phyloP scores from a whole-genome alignment of 2,329 filamentous ascomycete genomes.

The Cladosporium sp. region DNA sequence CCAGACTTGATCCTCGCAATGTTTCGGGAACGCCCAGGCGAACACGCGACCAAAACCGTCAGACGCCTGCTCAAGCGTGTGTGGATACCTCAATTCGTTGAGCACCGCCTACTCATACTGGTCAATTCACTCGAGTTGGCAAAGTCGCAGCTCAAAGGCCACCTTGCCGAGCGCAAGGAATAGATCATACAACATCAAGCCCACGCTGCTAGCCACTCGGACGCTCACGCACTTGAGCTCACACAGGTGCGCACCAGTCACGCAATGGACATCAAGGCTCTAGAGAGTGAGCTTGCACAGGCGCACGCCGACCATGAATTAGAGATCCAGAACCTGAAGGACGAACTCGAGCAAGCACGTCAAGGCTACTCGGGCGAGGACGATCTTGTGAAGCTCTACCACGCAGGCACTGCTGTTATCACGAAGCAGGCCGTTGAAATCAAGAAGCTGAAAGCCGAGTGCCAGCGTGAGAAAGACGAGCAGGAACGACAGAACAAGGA shows the following conservation, averaged over 20 bases:
- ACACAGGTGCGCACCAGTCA: not conserved
- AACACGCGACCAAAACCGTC: not conserved
- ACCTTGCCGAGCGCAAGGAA: not conserved
- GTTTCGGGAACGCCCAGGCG: not conserved
- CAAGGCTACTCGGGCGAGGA: not conserved
- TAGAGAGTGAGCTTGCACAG: not conserved
- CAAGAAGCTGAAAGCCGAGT: not conserved
- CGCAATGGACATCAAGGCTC: not conserved
- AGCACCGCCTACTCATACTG: not conserved
- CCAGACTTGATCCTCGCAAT: not conserved
- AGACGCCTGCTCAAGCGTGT: not conserved
- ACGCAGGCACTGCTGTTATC: not conserved
- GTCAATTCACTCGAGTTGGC: not conserved
- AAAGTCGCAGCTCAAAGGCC: constrained; percentile 3
- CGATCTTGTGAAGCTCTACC: not conserved
- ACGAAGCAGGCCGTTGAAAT: not conserved
- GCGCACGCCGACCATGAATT: not conserved
- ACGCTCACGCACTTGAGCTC: not conserved
- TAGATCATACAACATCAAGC: not conserved
- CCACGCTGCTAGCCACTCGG: not conserved
- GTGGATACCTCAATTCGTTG: not conserved
- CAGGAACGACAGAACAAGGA: not conserved
- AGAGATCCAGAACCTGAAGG: not conserved
- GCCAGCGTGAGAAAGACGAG: not conserved
- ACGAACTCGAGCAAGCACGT: not conserved